A percentile compares a stretch with the other conserved stretches of the same genome.
Conservation (phyloP, 1,284 basidiomycete species). For the Golubevia pallescens region DNA sequence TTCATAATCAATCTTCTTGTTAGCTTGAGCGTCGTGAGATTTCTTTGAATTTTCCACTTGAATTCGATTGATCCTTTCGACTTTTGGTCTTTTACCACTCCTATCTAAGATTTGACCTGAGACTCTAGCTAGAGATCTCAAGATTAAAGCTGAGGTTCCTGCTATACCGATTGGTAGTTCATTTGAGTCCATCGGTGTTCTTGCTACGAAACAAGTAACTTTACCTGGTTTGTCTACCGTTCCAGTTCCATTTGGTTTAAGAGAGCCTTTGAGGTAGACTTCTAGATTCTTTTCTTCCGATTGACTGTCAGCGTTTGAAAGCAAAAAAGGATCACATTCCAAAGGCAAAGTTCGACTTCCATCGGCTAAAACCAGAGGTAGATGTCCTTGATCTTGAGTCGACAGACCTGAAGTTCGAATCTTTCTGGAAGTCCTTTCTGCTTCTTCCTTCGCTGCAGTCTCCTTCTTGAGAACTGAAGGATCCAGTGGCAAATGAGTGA, state of each 20-base stretch:
- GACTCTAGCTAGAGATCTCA: constrained; percentile 46
- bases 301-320: not conserved
- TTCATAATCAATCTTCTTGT: not conserved
- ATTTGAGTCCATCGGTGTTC: constrained; percentile 46
- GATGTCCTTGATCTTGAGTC: not conserved
- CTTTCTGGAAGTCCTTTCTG: constrained; percentile 3
- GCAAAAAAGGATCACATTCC: not conserved
- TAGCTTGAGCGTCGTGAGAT: not conserved
- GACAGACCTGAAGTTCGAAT: constrained; percentile 1
- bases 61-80: not conserved
- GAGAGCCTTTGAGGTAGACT: not conserved
- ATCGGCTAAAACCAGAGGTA: not conserved
- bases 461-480: not conserved
- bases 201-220: constrained; percentile 44
- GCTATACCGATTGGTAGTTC: constrained; percentile 46
- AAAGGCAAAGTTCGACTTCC: not conserved
- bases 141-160: constrained; percentile 39
- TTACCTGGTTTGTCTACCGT: constrained; percentile 48
- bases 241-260: not conserved
- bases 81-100: constrained; percentile 18
- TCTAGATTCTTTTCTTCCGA: not conserved
- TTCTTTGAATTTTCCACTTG: not conserved
- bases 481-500: constrained; percentile 26
- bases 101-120: constrained; percentile 34
- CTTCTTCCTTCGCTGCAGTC: not conserved